Conservation (phyloP, 306 rosid species). For the Begonia loranthoides region DNA sequence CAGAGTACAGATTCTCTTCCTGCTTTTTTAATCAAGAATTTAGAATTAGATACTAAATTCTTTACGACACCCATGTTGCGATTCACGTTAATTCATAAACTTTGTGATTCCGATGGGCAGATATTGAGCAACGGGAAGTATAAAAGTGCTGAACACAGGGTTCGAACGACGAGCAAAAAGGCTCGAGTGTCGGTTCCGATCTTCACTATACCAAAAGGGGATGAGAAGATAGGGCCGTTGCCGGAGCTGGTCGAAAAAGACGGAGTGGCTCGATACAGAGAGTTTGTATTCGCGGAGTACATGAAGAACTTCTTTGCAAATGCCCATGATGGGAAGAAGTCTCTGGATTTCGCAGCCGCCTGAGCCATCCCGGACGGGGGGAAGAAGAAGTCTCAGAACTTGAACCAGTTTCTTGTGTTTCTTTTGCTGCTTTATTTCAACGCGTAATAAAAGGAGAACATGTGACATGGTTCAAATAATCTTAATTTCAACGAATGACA, state of each 20-base stretch:
- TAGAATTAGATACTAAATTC: too few relatives aligned
- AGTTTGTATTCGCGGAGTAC: constrained; percentile 37
- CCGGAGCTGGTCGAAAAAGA: constrained; percentile 26
- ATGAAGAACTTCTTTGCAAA: constrained; percentile 40
- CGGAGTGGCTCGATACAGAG: constrained; percentile 31
- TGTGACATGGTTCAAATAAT: too few relatives aligned
- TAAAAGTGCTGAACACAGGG: constrained; percentile 52
- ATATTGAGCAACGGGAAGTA: constrained; percentile 58
- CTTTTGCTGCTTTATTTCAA: too few relatives aligned
- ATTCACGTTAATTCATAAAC: too few relatives aligned
- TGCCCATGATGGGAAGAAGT: constrained; percentile 44
- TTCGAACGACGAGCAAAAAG: constrained; percentile 25
- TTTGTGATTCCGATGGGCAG: constrained; percentile 4
- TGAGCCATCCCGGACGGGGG: not conserved
- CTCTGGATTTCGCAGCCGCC: constrained; percentile 36
- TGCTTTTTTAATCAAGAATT: too few relatives aligned
- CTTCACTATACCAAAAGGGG: constrained; percentile 22
- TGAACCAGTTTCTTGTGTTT: too few relatives aligned
- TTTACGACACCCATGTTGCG: too few relatives aligned
- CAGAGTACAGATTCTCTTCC: too few relatives aligned
- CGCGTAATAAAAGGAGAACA: too few relatives aligned
- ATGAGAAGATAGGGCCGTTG: constrained; percentile 34
- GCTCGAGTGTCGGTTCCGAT: constrained; percentile 47
- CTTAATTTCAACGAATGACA: too few relatives aligned
- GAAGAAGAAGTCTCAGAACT: too few relatives aligned